Evolutionary conservation across 352 stramenopile genomes (phyloP), one percentile per base, ranked within the genome.

Genomic region (Stramenopiles sp.): DNA sequence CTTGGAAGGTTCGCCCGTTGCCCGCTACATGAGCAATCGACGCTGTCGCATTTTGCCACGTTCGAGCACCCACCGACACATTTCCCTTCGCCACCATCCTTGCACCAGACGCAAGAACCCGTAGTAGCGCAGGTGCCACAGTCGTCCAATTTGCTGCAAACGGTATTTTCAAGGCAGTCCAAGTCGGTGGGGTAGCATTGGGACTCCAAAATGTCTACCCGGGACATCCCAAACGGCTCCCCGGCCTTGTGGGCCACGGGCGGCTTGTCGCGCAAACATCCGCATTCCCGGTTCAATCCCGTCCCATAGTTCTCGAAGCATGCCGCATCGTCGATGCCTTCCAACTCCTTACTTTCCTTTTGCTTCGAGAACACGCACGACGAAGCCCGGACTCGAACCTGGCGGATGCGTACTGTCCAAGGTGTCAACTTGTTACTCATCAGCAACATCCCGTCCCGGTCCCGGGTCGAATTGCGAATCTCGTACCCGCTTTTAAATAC

Each of bases 341-440:
- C n/a, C n/a, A n/a, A n/a, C n/a, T n/a, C n/a, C n/a, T n/a, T n/a
- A n/a, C n/a, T n/a, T 18, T 63, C 25, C 25, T 63, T 25, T 63
- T 63, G 43, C 12, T 63, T 18, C 12, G 12, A 63, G 12, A 25
- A 12, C 12, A 18, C 25, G 43, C 43, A 63, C 12, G 12, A 63
- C 43, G 12, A 18, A 18, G 12, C 43, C 43, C 43, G 12, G 25
- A 63, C 43, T 25, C 43, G 12, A 18, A 63, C 43, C 25, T 63
- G 43, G 12, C 43, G 12, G 25, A 63, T 25, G 12, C 43, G 43
- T 18, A 63, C 43, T 63, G 43, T 63, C 43, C 43, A 63, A 63
- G 43, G 43, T 63, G 43, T 63, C 43, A 63, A 63, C 25, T 25
- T 63, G 25, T 63, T 63, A 63, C 25, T 63, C 43, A 63, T 63